These are phyloP conservation scores for Abelmoschus esculentus DNA, from an alignment of 345 rosid species.

Conservation along the genomic window DNA sequence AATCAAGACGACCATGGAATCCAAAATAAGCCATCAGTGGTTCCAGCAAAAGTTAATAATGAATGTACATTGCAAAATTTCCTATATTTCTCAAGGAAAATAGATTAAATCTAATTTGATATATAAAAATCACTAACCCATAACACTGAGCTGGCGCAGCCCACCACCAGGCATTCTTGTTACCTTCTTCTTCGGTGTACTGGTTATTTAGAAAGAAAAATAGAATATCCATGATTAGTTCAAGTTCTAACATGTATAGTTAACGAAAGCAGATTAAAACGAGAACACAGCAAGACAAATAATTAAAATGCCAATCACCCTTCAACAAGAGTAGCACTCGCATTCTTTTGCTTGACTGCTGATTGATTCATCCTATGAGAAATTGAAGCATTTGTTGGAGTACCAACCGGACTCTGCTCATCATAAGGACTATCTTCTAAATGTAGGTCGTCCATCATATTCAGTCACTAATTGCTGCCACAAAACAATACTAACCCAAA, in stretches of 20 bases:
- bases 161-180: slow-evolving; percentile 35
- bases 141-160: slow-evolving; percentile 35
- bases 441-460: slow-evolving; percentile 13
- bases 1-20: neutral
- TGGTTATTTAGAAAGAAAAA: neutral
- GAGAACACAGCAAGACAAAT: neutral
- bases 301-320: neutral
- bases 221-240: neutral
- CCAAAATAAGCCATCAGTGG: neutral
- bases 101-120: neutral
- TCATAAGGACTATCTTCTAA: slow-evolving; percentile 1
- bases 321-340: slow-evolving; percentile 16
- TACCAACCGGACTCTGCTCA: slow-evolving; percentile 12
- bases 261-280: neutral
- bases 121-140: slow-evolving; percentile 24
- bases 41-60: neutral
- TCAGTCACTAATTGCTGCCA: neutral
- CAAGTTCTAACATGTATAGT: neutral
- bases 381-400: slow-evolving; percentile 21
- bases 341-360: slow-evolving; percentile 21
- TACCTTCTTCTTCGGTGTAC: slow-evolving; percentile 28
- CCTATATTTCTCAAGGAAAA: neutral
- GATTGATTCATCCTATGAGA: slow-evolving; percentile 19
- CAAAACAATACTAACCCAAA: neutral
- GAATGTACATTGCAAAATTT: neutral